Conservation (phyloP, 2,329 filamentous ascomycete genomes). For the Fusarium torreyae region DNA sequence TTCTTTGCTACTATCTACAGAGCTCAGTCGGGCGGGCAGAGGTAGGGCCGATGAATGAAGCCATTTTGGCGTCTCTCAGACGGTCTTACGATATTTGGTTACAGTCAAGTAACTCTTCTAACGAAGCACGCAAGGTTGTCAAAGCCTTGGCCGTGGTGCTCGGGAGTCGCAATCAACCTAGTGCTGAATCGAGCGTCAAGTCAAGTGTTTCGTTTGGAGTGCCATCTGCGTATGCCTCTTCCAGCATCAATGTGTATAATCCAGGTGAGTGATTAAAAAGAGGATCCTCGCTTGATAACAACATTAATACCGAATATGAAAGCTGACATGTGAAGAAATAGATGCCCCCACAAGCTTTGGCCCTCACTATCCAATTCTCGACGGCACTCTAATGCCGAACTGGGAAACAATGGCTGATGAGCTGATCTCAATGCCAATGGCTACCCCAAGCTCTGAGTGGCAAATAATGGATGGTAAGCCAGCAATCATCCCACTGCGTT, state of each 20-base stretch:
- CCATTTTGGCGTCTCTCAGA: neutral
- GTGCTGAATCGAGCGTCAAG: neutral
- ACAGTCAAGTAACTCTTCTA: neutral
- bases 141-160: conserved; percentile 2
- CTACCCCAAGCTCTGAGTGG: neutral
- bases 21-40: neutral
- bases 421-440: neutral
- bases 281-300: neutral
- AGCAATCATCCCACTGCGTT: neutral
- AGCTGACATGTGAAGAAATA: neutral
- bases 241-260: neutral
- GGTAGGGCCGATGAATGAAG: neutral
- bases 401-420: conserved; percentile 16
- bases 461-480: conserved; percentile 22
- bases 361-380: neutral
- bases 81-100: conserved; percentile 22
- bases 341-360: neutral
- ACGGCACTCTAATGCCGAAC: conserved; percentile 9
- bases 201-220: accelerated
- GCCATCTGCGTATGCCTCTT: neutral
- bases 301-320: neutral
- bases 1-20: conserved; percentile 11
- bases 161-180: accelerated
- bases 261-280: neutral
- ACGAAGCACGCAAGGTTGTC: conserved; percentile 14